Evolutionary conservation across 495 filamentous ascomycete genomes (phyloP).

Genomic region (Apiosordaria backusii): DNA sequence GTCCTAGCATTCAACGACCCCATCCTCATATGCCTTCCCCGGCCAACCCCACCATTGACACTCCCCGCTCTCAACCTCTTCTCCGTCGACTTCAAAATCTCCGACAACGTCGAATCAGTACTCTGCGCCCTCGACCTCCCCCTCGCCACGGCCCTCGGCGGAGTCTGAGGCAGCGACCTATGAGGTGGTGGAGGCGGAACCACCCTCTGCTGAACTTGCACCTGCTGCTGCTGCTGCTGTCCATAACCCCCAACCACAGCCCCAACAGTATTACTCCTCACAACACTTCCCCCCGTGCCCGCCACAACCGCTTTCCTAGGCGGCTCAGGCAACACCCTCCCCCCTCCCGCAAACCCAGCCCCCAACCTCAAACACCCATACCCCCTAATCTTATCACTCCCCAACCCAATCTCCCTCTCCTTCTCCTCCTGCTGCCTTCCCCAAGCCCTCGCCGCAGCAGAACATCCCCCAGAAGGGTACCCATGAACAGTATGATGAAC

Average conservation of each 20-base stretch:
- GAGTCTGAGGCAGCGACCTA: conserved; percentile 22
- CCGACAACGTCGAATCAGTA: conserved; percentile 40
- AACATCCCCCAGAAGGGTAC: conserved; percentile 4
- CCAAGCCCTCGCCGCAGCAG: neutral
- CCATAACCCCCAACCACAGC: neutral
- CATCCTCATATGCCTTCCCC: neutral
- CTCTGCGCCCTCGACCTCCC: conserved; percentile 20
- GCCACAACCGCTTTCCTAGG: conserved; percentile 20
- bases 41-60: neutral
- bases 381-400: neutral
- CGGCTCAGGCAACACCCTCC: conserved; percentile 17
- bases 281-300: conserved; percentile 1
- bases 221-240: no score
- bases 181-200: neutral
- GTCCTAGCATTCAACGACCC: neutral
- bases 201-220: neutral
- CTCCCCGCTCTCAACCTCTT: conserved; percentile 39
- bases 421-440: neutral
- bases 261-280: conserved; percentile 1
- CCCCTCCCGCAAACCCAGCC: conserved; percentile 3
- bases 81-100: conserved; percentile 43
- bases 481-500: conserved; percentile 19
- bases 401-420: conserved; percentile 3
- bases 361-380: conserved; percentile 17
- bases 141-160: conserved; percentile 20